Base-by-base conservation (phyloP, 1,284 basidiomycete genomes). In the Malassezia japonica region DNA sequence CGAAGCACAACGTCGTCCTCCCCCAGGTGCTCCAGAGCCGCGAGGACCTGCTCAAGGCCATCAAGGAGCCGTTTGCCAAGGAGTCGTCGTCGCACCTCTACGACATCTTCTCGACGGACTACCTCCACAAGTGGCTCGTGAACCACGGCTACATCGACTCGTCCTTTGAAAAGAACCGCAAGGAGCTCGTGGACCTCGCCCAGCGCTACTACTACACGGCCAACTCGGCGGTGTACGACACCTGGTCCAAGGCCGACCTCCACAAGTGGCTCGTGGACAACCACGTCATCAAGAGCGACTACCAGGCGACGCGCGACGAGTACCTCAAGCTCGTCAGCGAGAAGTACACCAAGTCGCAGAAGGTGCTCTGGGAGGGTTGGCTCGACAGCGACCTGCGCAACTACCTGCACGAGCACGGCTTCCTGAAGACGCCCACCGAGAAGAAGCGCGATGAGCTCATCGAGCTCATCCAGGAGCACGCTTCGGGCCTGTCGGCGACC, bases 41-140 rank as follows among this genome's bases (percentile, higher is more conserved):
- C 23, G 64, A 68, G 39, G 57, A 67, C 47, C 52, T 72, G 47
- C 51, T 72, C 3, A 40, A 39, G 25, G 54, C 50, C 38, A 59
- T 68, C 45, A 55, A 56, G 23, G 55, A 55, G 31, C 59, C 65
- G 9, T 72, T 66, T 59, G 34, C 38, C 32, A 29, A 36, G 20
- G 23, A 16, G n/a, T 16, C 25, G 13, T 29, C 23, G 23, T 7
- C 18, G 6, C 21, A 16, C n/a, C 67, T 65, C 16, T 72, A 69
- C 57, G 67, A 70, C 38, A 50, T 58, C 16, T 66, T 56, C 45
- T 59, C 55, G n/a, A 56, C 67, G 56, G 59, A 59, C 50, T 72
- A 68, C 61, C 58, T 70, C 32, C 67, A 63, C 59, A 59, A 65
- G 55, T 72, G 69, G 69, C 60, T 70, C 35, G 62, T 70, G 32